These are phyloP conservation scores for Fusarium beomiforme DNA, from an alignment of 2,329 filamentous ascomycete species.

Conservation along the genomic window DNA sequence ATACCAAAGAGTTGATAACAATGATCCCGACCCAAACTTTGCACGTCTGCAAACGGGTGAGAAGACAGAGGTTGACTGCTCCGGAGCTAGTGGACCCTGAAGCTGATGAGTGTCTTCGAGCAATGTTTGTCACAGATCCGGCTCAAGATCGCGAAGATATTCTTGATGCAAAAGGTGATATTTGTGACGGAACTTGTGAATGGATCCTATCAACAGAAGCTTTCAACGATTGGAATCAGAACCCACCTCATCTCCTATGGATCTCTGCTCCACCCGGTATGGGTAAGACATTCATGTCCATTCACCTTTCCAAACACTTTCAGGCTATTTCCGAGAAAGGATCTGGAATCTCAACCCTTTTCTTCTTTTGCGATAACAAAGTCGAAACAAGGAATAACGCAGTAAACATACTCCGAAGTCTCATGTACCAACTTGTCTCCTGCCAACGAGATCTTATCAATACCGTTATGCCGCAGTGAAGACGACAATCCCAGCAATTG, in stretches of 20 bases:
- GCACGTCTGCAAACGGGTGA: rapidly evolving
- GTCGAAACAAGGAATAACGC: not conserved
- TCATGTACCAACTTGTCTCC: not conserved
- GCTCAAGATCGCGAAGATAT: not conserved
- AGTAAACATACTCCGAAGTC: not conserved
- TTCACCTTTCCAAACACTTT: not conserved
- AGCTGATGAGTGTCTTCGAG: rapidly evolving
- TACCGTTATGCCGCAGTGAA: not conserved
- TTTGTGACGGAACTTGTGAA: not conserved
- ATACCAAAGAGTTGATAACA: not conserved
- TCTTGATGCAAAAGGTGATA: not conserved
- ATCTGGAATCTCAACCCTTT: rapidly evolving
- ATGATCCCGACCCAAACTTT: rapidly evolving
- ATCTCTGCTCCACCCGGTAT: not conserved
- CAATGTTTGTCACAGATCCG: not conserved
- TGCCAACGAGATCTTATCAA: not conserved
- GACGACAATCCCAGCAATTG: rapidly evolving
- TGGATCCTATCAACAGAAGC: rapidly evolving
- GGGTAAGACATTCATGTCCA: not conserved
- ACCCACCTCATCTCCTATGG: not conserved
- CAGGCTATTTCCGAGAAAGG: rapidly evolving
- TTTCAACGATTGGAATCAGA: not conserved
- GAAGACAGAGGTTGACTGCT: rapidly evolving
- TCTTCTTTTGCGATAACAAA: not conserved
- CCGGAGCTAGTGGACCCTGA: rapidly evolving